Evolutionary conservation across 2,329 filamentous ascomycete genomes (phyloP).

Genomic region (Cladophialophora bantiana): DNA sequence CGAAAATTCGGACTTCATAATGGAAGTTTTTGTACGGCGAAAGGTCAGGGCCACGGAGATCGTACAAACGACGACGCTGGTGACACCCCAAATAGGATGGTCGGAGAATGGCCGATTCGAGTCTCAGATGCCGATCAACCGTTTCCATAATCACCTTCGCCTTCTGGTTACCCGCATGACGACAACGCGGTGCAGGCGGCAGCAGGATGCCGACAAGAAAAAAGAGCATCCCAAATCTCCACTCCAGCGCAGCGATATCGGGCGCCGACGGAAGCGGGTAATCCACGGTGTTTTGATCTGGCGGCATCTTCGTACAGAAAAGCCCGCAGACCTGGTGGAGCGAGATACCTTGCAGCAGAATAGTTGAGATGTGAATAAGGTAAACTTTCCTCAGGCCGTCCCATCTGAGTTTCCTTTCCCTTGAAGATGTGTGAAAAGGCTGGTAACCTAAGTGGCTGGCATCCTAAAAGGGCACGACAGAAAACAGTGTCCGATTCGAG

Average conservation of each 20-base stretch:
- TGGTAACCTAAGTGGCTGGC: too few relatives aligned
- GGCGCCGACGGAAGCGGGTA: not conserved
- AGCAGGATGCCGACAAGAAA: not conserved
- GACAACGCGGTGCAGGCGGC: not conserved
- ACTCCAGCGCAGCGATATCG: conserved; percentile 12
- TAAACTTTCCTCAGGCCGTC: too few relatives aligned
- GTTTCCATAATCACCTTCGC: not conserved
- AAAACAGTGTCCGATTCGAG: too few relatives aligned
- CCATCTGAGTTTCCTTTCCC: too few relatives aligned
- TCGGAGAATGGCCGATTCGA: conserved; percentile 11
- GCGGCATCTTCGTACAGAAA: too few relatives aligned
- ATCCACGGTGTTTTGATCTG: not conserved
- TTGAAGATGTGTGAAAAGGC: too few relatives aligned
- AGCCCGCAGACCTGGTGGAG: too few relatives aligned
- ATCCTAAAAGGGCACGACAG: too few relatives aligned
- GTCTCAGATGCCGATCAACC: conserved; percentile 13
- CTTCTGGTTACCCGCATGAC: not conserved
- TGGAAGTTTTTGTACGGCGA: conserved; percentile 6
- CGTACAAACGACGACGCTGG: conserved; percentile 7
- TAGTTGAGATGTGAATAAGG: too few relatives aligned
- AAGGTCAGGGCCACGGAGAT: not conserved
- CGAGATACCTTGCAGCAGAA: too few relatives aligned
- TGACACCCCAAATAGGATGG: not conserved
- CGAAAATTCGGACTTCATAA: not conserved
- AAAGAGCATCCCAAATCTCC: not conserved